These are phyloP conservation scores for Heterobasidion occidentale DNA, from an alignment of 1,284 basidiomycete species.

Conservation along the genomic window DNA sequence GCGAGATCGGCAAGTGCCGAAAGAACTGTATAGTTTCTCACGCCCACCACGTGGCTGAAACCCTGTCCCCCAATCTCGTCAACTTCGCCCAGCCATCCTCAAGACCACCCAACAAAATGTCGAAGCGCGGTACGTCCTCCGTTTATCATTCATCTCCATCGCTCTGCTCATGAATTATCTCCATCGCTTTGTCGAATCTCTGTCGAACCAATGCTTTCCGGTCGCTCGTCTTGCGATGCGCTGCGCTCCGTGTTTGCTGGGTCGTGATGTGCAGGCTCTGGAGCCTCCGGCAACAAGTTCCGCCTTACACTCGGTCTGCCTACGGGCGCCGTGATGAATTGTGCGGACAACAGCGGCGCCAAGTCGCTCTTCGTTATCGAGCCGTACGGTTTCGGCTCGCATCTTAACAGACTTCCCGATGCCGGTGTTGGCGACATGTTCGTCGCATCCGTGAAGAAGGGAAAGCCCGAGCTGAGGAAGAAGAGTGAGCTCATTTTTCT, in stretches of 20 bases:
- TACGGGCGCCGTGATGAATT: constrained; percentile 98
- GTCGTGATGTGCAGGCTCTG: constrained; percentile 5
- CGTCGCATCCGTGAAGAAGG: constrained; percentile 99
- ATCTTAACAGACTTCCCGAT: constrained; percentile 95
- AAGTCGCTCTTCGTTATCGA: constrained; percentile 93
- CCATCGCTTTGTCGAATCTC: not conserved
- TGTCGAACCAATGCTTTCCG: not conserved
- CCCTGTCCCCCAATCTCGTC: constrained; percentile 14
- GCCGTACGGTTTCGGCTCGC: constrained; percentile 90
- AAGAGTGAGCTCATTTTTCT: constrained; percentile 68
- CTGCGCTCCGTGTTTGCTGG: no score
- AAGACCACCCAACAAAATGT: constrained; percentile 10
- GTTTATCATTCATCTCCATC: not conserved
- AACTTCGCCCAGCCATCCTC: not conserved
- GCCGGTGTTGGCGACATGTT: constrained; percentile 99
- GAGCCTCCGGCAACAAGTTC: constrained; percentile 88
- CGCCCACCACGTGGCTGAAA: constrained; percentile 19
- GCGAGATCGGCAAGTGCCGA: constrained; percentile 12
- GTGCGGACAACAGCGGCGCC: constrained; percentile 99
- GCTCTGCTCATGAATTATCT: not conserved
- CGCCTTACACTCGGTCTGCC: constrained; percentile 96
- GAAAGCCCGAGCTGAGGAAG: constrained; percentile 99
- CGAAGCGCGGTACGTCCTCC: constrained; percentile 11
- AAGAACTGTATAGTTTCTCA: constrained; percentile 24
- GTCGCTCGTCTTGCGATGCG: no score